These are phyloP conservation scores for Tricholomella constricta DNA, from an alignment of 768 basidiomycete genomes.

Conservation along the genomic window DNA sequence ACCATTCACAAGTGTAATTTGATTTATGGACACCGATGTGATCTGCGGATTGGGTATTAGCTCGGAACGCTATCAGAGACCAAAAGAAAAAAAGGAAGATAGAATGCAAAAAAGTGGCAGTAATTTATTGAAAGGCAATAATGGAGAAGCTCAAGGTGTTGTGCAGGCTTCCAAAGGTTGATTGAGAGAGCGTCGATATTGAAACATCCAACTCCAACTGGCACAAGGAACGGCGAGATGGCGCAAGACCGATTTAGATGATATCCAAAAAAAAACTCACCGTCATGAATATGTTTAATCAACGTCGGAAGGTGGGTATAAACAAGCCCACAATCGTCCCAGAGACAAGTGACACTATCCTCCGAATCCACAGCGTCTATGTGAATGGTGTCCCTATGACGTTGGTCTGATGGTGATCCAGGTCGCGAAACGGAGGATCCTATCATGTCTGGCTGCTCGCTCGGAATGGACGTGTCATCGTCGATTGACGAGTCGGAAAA, in stretches of 20 bases:
- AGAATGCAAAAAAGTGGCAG: not conserved
- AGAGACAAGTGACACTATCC: constrained; percentile 76
- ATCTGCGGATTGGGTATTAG: constrained; percentile 40
- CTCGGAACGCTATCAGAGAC: not conserved
- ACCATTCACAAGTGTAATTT: constrained; percentile 89
- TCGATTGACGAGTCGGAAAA: constrained; percentile 32
- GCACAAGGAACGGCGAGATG: too few relatives aligned
- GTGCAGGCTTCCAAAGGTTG: too few relatives aligned
- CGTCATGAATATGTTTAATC: constrained; percentile 81
- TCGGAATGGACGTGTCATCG: constrained; percentile 23
- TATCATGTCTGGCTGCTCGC: constrained; percentile 21
- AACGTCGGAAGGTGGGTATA: constrained; percentile 74
- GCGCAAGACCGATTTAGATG: not conserved
- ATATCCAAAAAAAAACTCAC: constrained; percentile 47
- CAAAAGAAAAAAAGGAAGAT: not conserved
- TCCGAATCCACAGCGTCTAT: constrained; percentile 24
- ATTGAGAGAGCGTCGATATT: too few relatives aligned
- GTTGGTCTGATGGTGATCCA: constrained; percentile 11
- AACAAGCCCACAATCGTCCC: constrained; percentile 79
- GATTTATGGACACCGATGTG: constrained; percentile 86
- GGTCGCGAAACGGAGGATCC: constrained; percentile 13
- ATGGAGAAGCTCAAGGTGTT: not conserved
- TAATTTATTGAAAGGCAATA: not conserved
- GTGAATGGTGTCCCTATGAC: constrained; percentile 10
- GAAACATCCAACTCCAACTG: too few relatives aligned